Base-by-base conservation (phyloP, 1,284 basidiomycete genomes). In the Mycosarcoma mackinlayi region DNA sequence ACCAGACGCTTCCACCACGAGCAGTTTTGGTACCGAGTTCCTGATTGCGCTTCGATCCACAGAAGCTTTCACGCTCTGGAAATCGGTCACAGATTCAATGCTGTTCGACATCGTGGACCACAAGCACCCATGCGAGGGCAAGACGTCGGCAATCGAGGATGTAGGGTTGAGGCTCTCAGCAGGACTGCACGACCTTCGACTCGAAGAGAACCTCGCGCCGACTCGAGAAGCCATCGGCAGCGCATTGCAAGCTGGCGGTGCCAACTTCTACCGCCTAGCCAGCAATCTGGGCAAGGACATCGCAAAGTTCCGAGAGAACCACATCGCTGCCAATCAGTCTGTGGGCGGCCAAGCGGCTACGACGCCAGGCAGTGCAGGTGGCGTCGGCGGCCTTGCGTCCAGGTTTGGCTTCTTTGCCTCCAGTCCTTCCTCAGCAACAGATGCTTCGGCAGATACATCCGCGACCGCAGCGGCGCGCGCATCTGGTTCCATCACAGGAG, bases 51-150 rank as follows among this genome's bases (percentile, higher is more conserved):
- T 82, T 27, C 73, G 72, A 41, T 19, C 23, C 1, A 79, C 79
- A 2, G 42, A 62, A 18, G 79, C 77, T 3, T 80, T 77, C 31
- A 19, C 39, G 1, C 14, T 61, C 10, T 82, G 80, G 80, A 54
- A 79, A 25, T 44, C 48, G 9, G 46, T 64, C 33, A 81, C 79
- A 1, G 80, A 81, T 38, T 61, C 71, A 5, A 76, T 80, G 66
- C 67, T 82, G 3, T 80, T 75, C 44, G 79, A 81, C 51, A 67
- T 82, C 16, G 71, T 81, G 6, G 72, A 76, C 21, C 61, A 75
- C 54, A 73, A 75, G 47, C 80, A 82, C 39, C 80, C 80, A 2
- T 82, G 77, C 57, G 70, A 75, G 16, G 80, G 78, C 33, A 79
- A 76, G 52, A 75, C 74, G 8, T 75, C 78, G 3, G 62, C 77